Evolutionary conservation across 805 yeast genomes (phyloP).

Genomic region (Lipomyces kockii): DNA sequence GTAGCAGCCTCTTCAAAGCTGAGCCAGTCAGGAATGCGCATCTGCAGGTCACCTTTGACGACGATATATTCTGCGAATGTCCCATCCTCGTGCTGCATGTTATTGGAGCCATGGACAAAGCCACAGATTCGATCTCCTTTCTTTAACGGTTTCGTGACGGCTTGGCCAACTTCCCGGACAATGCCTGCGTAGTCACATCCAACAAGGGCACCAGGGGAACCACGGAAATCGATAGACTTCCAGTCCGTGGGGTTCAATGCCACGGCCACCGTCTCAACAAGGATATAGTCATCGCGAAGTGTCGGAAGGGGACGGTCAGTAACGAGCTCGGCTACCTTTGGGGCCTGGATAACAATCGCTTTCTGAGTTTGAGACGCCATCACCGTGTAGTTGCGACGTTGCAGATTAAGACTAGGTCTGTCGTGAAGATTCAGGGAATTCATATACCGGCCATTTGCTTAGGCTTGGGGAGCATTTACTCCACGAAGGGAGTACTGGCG

Average conservation of each 20-base stretch:
- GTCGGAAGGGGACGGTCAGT: constrained; percentile 1
- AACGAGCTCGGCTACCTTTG: not conserved
- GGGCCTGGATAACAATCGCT: not conserved
- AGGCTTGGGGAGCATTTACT: no score
- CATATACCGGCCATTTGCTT: no score
- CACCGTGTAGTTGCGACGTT: no score
- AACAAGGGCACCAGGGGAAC: constrained; percentile 51
- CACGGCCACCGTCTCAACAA: constrained; percentile 57
- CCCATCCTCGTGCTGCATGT: constrained; percentile 52
- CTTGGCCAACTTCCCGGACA: constrained; percentile 58
- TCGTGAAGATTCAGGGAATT: no score
- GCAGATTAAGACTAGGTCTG: no score
- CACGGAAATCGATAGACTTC: constrained; percentile 59
- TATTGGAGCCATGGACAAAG: constrained; percentile 58
- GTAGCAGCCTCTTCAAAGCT: constrained; percentile 39
- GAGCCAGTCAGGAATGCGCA: constrained; percentile 41
- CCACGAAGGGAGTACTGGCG: no score
- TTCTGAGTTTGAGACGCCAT: not conserved
- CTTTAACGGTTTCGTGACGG: constrained; percentile 48
- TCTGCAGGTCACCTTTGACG: constrained; percentile 47
- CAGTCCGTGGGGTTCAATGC: constrained; percentile 75
- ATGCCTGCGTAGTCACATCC: constrained; percentile 69
- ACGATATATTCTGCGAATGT: constrained; percentile 62
- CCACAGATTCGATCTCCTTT: constrained; percentile 65
- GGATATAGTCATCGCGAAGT: constrained; percentile 38